Base-by-base conservation (phyloP, 331 rosid species). In the Rhamnella rubrinervis region DNA sequence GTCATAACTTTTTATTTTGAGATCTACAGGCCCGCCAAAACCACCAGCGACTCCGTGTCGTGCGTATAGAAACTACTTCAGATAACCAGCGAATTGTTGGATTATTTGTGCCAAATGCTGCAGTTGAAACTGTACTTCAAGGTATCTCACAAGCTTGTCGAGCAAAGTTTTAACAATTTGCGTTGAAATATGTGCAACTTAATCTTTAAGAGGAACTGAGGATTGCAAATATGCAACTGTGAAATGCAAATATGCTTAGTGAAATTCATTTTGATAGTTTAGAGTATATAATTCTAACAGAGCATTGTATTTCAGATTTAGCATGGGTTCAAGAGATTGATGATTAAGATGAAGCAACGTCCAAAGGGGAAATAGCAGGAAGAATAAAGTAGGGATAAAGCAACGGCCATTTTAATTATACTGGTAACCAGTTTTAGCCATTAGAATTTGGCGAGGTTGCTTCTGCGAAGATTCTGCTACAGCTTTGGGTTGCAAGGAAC, bases 31-130 rank as follows among this genome's bases (percentile, higher is more conserved):
- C 85, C 50, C 89, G 87, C 21, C 83, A 31, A 49, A 89, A 82
- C 75, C 96, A 89, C 80, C 84, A 71, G 86, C 88, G 95, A 70
- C 86, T 92, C 11, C 92, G 95, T n/a, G 90, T 87, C 70, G 96
- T 92, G 71, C 90, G 95, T 28, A 81, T 84, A 58, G 95, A 89
- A 84, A 92, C 97, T 71, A 89, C 95, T 11, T 68, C 89, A 9
- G 90, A 85, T 74, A 85, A 82, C 65, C 84, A 38, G 76, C 88
- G 92, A 50, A 82, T 87, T 26, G 97, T 92, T 65, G 96, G 97
- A 73, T 86, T 92, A 49, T 84, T 81, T 79, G 90, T 92, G 21
- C 96, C 97, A 63, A 92, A 92, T 70, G 82, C 90, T 49, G 96
- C 96, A 9, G 95, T 92, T 74, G 82, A 89, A 73, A 70, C 89